A percentile compares a stretch with the other conserved stretches of the same genome.
Conservation (phyloP, 1,284 basidiomycete genomes). For the Hemileccinum hortonii region DNA sequence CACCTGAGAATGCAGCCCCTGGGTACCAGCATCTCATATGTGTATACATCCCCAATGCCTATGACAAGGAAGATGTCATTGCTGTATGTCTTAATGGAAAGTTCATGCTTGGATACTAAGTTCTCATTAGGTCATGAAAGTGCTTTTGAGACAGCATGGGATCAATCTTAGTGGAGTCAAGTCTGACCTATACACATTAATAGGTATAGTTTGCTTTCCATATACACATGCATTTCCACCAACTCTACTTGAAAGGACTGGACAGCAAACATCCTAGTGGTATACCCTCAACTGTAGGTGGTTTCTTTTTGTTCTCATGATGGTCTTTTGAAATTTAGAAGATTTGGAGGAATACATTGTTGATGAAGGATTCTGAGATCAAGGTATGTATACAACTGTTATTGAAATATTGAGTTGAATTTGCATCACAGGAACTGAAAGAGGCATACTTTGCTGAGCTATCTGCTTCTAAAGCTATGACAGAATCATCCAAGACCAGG, state of each 20-base stretch:
- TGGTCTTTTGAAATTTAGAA: slow-evolving; percentile 25
- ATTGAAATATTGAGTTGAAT: background rate
- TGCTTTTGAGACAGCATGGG: slow-evolving; percentile 63
- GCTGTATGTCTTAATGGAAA: slow-evolving; percentile 40
- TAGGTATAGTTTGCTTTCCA: slow-evolving; percentile 41
- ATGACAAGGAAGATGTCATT: slow-evolving; percentile 56
- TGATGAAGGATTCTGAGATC: slow-evolving; percentile 58
- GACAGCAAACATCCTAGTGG: slow-evolving; percentile 75
- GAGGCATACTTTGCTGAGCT: slow-evolving; percentile 55
- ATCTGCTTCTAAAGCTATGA: slow-evolving; percentile 26
- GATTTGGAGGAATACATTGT: slow-evolving; percentile 64
- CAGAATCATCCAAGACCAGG: slow-evolving; percentile 15
- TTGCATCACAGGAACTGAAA: slow-evolving; percentile 48
- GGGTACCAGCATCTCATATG: slow-evolving; percentile 65
- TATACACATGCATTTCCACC: background rate
- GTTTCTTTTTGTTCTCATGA: slow-evolving; percentile 4
- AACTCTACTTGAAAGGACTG: slow-evolving; percentile 43
- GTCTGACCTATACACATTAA: slow-evolving; percentile 61
- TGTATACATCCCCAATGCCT: slow-evolving; percentile 69
- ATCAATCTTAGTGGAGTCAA: slow-evolving; percentile 66
- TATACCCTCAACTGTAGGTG: slow-evolving; percentile 61
- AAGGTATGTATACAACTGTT: slow-evolving; percentile 42
- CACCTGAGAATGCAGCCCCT: slow-evolving; percentile 45
- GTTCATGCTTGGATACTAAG: background rate
- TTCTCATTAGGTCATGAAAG: slow-evolving; percentile 57